A percentile compares a stretch with the other conserved stretches of the same genome.
Evolutionary conservation across 306 rosid species (phyloP).

Genomic region (Cucumis sativus): DNA sequence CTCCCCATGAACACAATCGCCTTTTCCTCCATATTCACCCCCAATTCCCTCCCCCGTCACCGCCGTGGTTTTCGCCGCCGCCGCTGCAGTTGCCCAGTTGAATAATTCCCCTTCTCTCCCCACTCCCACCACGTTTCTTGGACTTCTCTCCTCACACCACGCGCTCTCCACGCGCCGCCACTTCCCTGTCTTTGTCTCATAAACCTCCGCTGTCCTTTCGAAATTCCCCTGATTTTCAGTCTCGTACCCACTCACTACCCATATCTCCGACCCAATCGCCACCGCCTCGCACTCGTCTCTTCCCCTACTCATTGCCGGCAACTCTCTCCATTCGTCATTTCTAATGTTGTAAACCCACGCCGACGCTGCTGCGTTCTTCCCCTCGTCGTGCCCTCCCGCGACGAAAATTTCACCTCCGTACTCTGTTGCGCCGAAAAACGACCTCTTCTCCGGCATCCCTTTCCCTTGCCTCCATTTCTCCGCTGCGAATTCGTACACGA

Average conservation of each 20-base stretch:
- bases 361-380: constrained; percentile 33
- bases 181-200: constrained; percentile 12
- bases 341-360: constrained; percentile 31
- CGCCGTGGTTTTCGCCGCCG: constrained; percentile 4
- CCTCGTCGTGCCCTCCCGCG: constrained; percentile 47
- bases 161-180: constrained; percentile 37
- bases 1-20: constrained; percentile 23
- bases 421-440: constrained; percentile 35
- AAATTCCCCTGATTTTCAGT: constrained; percentile 39
- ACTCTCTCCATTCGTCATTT: constrained; percentile 28
- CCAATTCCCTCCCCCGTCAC: constrained; percentile 19
- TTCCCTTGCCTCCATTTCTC: constrained; percentile 27
- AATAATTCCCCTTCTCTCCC: constrained; percentile 23
- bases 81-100: constrained; percentile 18
- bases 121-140: constrained; percentile 27
- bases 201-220: constrained; percentile 21
- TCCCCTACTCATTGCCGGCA: constrained; percentile 26
- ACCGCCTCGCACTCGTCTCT: constrained; percentile 52
- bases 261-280: constrained; percentile 26
- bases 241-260: constrained; percentile 43
- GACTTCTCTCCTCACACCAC: constrained; percentile 25
- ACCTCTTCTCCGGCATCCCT: constrained; percentile 32
- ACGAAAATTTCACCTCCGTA: constrained; percentile 14
- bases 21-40: constrained; percentile 14
- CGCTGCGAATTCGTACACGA: constrained; percentile 35